These are phyloP conservation scores for Alopecurus myosuroides DNA, from an alignment of 176 grass and related monocot species.

Conservation along the genomic window DNA sequence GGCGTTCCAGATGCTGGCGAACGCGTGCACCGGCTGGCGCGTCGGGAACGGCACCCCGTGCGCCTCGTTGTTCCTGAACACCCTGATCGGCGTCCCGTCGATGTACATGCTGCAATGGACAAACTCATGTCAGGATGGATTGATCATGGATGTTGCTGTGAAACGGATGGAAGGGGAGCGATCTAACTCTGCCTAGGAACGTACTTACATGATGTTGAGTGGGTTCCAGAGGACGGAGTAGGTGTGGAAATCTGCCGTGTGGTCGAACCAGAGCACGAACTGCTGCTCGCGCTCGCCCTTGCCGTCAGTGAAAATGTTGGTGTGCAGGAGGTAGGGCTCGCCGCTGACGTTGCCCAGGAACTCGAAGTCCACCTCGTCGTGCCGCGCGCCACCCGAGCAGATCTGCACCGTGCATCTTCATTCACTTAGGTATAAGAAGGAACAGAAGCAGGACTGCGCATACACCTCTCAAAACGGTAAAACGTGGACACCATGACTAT, in stretches of 20 bases:
- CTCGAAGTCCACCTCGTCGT: conserved; percentile 95
- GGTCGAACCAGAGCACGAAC: conserved; percentile 95
- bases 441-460: too few relatives aligned
- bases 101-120: conserved; percentile 57
- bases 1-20: conserved; percentile 73
- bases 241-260: conserved; percentile 81
- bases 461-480: too few relatives aligned
- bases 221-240: conserved; percentile 95
- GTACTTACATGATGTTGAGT: conserved; percentile 43
- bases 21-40: conserved; percentile 50
- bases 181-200: too few relatives aligned
- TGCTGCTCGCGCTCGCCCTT: conserved; percentile 77
- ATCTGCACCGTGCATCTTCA: conserved; percentile 26
- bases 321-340: conserved; percentile 81
- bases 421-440: background rate
- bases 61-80: conserved; percentile 63
- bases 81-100: conserved; percentile 66
- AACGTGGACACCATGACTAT: background rate
- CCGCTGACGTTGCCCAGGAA: too few relatives aligned
- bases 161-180: too few relatives aligned
- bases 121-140: background rate
- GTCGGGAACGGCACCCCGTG: conserved; percentile 56
- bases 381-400: conserved; percentile 49
- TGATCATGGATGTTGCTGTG: background rate
- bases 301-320: conserved; percentile 78